A percentile compares a stretch with the other conserved stretches of the same genome.
Evolutionary conservation across 345 rosid species (phyloP).

Genomic region (Barbarea vulgaris): DNA sequence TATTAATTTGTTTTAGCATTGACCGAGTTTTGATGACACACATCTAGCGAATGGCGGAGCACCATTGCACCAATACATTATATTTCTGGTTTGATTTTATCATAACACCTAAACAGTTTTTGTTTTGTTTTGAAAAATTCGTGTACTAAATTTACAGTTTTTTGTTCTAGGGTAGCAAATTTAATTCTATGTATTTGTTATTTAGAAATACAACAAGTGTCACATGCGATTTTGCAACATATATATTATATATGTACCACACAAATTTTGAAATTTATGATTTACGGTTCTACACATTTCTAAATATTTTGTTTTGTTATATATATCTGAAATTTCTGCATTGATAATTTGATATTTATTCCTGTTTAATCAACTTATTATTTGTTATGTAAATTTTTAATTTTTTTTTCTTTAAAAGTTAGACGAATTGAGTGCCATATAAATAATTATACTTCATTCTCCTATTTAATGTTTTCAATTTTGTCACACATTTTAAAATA

Average conservation of each 20-base stretch:
- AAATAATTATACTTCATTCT: background rate
- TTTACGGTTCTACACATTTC: background rate
- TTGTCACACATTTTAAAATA: background rate
- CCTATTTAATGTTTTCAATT: background rate
- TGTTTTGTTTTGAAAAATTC: too few relatives aligned
- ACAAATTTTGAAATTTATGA: too few relatives aligned
- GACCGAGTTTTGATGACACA: background rate
- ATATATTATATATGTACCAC: background rate
- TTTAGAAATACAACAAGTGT: background rate
- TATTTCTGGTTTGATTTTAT: too few relatives aligned
- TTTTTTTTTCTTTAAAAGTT: background rate
- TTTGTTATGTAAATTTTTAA: background rate
- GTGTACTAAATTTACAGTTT: background rate
- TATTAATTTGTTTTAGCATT: background rate
- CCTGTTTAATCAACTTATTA: background rate
- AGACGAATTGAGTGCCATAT: background rate
- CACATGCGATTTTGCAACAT: background rate
- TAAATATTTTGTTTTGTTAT: background rate
- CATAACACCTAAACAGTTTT: too few relatives aligned
- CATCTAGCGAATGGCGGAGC: background rate
- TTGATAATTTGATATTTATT: too few relatives aligned
- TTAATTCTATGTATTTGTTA: background rate
- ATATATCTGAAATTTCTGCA: too few relatives aligned
- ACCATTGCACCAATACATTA: background rate
- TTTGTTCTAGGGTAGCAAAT: background rate